phyloP scores from a whole-genome alignment of 129 eudicot species.

The Gnaphalium uliginosum region DNA sequence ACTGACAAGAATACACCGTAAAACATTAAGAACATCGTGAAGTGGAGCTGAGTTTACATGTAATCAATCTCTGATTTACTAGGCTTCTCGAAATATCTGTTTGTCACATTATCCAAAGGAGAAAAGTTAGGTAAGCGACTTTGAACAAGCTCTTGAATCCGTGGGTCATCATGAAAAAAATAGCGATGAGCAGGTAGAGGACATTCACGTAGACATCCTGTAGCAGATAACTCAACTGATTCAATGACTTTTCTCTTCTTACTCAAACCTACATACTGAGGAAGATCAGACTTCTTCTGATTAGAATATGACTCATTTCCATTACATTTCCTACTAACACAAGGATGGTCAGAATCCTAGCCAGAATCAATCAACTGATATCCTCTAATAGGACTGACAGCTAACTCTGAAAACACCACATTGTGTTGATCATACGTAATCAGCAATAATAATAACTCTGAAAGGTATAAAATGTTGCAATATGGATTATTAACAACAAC shows the following conservation, averaged over 20 bases:
- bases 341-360: slow-evolving; percentile 41
- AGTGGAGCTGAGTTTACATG: slow-evolving; percentile 49
- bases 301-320: background rate
- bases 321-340: slow-evolving; percentile 17
- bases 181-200: slow-evolving; percentile 48
- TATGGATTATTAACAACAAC: too few species aligned
- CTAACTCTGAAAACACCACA: slow-evolving; percentile 38
- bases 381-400: slow-evolving; percentile 57
- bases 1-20: background rate
- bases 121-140: slow-evolving; percentile 57
- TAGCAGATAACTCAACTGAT: slow-evolving; percentile 2
- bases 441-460: too few species aligned
- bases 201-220: slow-evolving; percentile 11
- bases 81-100: slow-evolving; percentile 38
- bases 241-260: slow-evolving; percentile 7
- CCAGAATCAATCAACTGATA: slow-evolving; percentile 69
- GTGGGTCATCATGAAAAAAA: slow-evolving; percentile 52
- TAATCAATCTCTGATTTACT: slow-evolving; percentile 65
- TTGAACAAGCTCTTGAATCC: slow-evolving; percentile 62
- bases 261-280: background rate
- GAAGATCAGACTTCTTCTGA: slow-evolving; percentile 18
- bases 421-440: background rate
- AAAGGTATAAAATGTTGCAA: background rate
- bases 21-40: background rate
- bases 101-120: slow-evolving; percentile 44